Conservation (phyloP, 176 grass and related monocot genomes). For the Paspalum notatum region DNA sequence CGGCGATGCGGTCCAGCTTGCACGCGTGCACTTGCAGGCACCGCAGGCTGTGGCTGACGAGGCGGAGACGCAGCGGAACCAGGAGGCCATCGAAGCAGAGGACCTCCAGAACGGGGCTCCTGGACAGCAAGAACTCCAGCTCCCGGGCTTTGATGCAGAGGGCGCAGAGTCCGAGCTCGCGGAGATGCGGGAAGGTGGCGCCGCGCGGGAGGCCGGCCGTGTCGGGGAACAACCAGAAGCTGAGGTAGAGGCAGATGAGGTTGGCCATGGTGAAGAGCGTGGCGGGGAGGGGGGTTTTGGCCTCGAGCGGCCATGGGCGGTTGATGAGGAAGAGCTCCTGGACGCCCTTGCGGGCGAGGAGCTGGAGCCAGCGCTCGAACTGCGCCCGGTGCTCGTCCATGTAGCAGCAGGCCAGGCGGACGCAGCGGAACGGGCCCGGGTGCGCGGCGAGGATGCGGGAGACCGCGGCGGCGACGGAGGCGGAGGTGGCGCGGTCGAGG, state of each 20-base stretch:
- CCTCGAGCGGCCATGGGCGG: slow-evolving; percentile 5
- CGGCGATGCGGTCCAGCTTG: not conserved
- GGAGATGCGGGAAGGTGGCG: slow-evolving; percentile 18
- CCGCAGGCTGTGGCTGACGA: slow-evolving; percentile 36
- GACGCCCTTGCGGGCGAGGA: slow-evolving; percentile 32
- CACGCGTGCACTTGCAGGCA: slow-evolving; percentile 11
- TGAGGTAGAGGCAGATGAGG: slow-evolving; percentile 37
- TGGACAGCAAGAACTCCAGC: slow-evolving; percentile 22
- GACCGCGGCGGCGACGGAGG: not conserved
- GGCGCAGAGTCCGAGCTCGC: slow-evolving; percentile 29
- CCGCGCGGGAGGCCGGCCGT: slow-evolving; percentile 16
- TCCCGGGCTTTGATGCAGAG: not conserved
- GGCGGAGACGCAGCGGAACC: not conserved
- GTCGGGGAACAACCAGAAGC: slow-evolving; percentile 8
- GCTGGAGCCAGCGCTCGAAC: slow-evolving; percentile 23
- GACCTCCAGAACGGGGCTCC: slow-evolving; percentile 34
- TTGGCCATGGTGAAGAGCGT: slow-evolving; percentile 12
- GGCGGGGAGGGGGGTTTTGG: not conserved
- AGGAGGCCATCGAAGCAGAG: not conserved
- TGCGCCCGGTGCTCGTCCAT: not conserved
- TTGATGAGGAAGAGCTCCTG: slow-evolving; percentile 37
- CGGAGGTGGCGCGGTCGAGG: not conserved
- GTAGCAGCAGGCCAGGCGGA: slow-evolving; percentile 21
- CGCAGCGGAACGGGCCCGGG: slow-evolving; percentile 26
- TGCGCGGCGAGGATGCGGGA: slow-evolving; percentile 33